Base-by-base conservation (phyloP, 1,139 yeast genomes). In the Nakaseomyces nivariensis region DNA sequence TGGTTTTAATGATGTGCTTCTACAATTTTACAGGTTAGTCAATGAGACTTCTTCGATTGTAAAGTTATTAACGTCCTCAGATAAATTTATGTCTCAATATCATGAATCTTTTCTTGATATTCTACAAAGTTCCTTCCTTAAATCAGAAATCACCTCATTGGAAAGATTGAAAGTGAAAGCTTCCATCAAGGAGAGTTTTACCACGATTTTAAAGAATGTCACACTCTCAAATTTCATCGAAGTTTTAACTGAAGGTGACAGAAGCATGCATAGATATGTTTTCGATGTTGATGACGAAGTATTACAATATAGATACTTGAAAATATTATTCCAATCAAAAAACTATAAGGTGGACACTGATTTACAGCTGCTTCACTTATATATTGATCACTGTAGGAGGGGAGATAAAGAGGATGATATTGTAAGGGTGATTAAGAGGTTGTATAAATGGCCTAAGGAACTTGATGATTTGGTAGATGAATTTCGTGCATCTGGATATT, bases 1-100 rank as follows among this genome's bases (percentile, higher is more conserved):
- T 3, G 70, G 74, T 27, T 85, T 77, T 61, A 75, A 72, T 56
- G 69, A 74, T 47, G 92, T 82, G 0, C 68, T 89, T 32, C 75
- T 82, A 52, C 69, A 73, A 45, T 61, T 84, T 3, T 86, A 81
- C 62, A 69, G 76, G 43, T 67, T 76, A 0, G 9, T 22, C 1
- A 26, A 32, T 25, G 42, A 38, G 2, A 26, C 13, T 3, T 25
- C 42, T 4, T 24, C 29, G 4, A 38, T 38, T 26, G 3, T 38
- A 6, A 25, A 38, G 25, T 26, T 38, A 38, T 4, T 38, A 24
- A 38, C 31, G 2, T 25, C 42, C 10, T 38, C 42, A 4, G 22
- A 25, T 25, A 25, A 38, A 25, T 7, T 25, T 11, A 38, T 26
- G 42, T 4, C 13, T 5, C 31, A 25, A 11, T 26, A 38, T 25